Conservation (phyloP, 2,329 filamentous ascomycete genomes). For the Trichoderma lentiforme region DNA sequence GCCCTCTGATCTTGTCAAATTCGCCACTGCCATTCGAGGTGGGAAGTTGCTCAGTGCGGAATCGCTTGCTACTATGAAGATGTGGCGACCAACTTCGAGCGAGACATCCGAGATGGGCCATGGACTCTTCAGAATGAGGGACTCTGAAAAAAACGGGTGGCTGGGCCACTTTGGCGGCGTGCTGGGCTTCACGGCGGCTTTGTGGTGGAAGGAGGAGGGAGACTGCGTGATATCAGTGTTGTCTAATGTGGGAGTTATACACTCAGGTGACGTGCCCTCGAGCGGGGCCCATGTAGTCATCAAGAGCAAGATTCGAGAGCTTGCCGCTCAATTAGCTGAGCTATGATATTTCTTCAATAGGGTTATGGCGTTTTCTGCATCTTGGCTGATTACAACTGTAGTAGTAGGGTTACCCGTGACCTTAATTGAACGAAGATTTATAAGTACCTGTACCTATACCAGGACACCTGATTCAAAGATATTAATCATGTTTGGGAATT, state of each 20-base stretch:
- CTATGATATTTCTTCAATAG: neutral
- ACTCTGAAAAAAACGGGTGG: neutral
- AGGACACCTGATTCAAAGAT: too few relatives aligned
- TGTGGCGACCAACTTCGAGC: slow-evolving; percentile 12
- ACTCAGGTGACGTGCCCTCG: neutral
- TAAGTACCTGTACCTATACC: too few relatives aligned
- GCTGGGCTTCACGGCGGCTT: neutral
- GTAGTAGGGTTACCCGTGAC: too few relatives aligned
- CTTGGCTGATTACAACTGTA: too few relatives aligned
- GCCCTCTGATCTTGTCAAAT: slow-evolving; percentile 16
- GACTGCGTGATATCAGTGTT: neutral
- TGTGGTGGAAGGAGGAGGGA: neutral
- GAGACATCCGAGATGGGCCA: slow-evolving; percentile 16
- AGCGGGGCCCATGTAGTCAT: neutral
- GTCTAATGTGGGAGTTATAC: neutral
- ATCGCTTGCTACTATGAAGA: slow-evolving; percentile 16
- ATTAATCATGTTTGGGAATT: too few relatives aligned
- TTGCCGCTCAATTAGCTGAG: neutral
- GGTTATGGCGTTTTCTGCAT: neutral
- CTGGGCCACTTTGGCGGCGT: neutral
- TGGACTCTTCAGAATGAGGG: slow-evolving; percentile 17
- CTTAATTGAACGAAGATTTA: too few relatives aligned
- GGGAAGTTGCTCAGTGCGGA: slow-evolving; percentile 6
- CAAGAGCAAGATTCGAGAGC: neutral
- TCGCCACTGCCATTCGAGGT: slow-evolving; percentile 19